A percentile compares a stretch with the other conserved stretches of the same genome.
These are phyloP conservation scores for Aspergillus viridinutans DNA, from an alignment of 2,329 filamentous ascomycete genomes.

Conservation along the genomic window DNA sequence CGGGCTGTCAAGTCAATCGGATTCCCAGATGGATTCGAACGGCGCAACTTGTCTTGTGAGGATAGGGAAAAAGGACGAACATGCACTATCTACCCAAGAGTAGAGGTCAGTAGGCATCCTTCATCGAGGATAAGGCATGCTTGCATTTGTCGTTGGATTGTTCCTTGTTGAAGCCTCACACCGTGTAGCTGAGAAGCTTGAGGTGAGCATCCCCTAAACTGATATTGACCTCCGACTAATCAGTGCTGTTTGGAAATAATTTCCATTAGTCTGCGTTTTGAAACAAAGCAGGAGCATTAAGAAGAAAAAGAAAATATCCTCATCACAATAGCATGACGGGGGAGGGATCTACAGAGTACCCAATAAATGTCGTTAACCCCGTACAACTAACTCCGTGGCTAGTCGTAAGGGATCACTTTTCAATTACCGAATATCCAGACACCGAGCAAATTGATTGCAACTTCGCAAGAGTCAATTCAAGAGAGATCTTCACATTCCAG, in stretches of 20 bases:
- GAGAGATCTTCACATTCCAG: neutral
- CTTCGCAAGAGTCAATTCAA: neutral
- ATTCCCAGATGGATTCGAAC: too few relatives aligned
- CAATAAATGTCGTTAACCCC: neutral
- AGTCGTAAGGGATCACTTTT: neutral
- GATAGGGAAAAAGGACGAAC: neutral
- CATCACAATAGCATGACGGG: neutral
- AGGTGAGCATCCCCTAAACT: neutral
- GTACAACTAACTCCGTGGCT: neutral
- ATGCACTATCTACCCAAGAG: neutral
- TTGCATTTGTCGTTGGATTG: neutral
- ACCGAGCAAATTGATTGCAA: neutral
- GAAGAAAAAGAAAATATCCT: neutral
- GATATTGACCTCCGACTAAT: neutral
- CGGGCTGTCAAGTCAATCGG: neutral
- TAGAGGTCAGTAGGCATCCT: neutral
- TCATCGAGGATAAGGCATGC: neutral
- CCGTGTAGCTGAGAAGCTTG: neutral
- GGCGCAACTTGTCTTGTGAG: neutral
- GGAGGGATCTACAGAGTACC: neutral
- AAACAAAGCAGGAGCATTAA: neutral
- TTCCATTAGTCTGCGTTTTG: neutral
- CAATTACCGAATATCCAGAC: neutral
- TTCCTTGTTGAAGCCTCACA: neutral
- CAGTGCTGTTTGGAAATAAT: neutral